phyloP scores from a whole-genome alignment of 108 stramenopile genomes.

The Bacterosira constricta region DNA sequence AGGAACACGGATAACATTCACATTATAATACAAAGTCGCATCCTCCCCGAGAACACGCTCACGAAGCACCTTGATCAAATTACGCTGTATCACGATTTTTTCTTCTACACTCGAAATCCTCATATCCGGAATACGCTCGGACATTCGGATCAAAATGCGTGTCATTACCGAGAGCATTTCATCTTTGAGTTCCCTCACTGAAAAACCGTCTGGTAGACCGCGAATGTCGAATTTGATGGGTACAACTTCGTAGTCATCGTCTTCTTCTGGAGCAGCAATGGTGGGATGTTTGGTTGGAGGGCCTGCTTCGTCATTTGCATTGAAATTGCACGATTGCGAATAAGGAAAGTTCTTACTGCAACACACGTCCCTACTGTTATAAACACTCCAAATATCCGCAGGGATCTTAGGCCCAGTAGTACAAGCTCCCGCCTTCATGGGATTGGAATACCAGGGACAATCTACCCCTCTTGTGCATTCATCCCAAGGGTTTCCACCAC shows the following conservation, averaged over 20 bases:
- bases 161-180: neutral
- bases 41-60: neutral
- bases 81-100: too few species aligned
- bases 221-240: slow-evolving; percentile 12
- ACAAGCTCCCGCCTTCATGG: slow-evolving; percentile 14
- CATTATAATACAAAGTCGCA: slow-evolving; percentile 18
- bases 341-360: slow-evolving; percentile 24
- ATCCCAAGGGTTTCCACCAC: slow-evolving; percentile 34
- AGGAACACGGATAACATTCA: slow-evolving; percentile 8
- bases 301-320: neutral
- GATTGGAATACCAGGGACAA: slow-evolving; percentile 45
- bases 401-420: slow-evolving; percentile 33
- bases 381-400: slow-evolving; percentile 28
- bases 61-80: neutral
- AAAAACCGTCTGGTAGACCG: slow-evolving; percentile 12
- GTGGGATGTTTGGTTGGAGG: slow-evolving; percentile 15
- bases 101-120: neutral
- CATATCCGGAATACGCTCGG: neutral
- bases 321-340: slow-evolving; percentile 11
- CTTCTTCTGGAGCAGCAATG: neutral
- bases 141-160: neutral
- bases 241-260: slow-evolving; percentile 4
- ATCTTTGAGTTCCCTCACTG: neutral
- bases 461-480: slow-evolving; percentile 24
- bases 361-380: slow-evolving; percentile 10